Base-by-base conservation (phyloP, 768 basidiomycete genomes). In the Leucosporidium creatinivorum region DNA sequence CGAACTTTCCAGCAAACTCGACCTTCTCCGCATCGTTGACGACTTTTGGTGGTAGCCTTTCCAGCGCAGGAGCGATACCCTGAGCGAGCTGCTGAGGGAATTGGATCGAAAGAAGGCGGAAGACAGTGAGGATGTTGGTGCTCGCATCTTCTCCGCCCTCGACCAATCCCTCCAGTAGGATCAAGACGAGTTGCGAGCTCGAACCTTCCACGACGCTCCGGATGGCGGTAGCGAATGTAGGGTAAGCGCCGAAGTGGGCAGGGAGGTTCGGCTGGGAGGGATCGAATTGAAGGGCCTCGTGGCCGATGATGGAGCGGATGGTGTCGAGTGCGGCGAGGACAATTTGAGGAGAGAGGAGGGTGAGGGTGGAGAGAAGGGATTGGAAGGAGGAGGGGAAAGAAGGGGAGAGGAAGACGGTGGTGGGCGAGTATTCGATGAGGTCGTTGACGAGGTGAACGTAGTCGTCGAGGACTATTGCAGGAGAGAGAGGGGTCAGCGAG, bases 71-170 rank as follows among this genome's bases (percentile, higher is more conserved):
- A 3, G 87, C 85, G 21, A 93, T 76, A 89, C 91, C 94, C 26
- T 81, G 77, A 47, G 87, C 79, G 55, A 93, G 77, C 75, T 87
- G 86, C 10, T 80, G 75, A 3, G 87, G 82, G 86, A 89, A 91
- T n/a, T 85, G 75, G 48, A 80, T 78, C 31, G 86, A 82, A 61
- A 92, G 77, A 18, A 84, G 82, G 21, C 89, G 84, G 77, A 94
- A 84, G 68, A 97, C 86, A 3, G 87, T 85, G 63, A 91, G 85
- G 55, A 93, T 86, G 47, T 81, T 77, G 13, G 88, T 82, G 9
- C 85, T 81, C 4, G 86, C 83, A 66, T 97, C 94, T 76, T 91
- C 91, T 5, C 91, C 90, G 77, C 96, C 94, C 25, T 82, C 79
- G 61, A 98, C 80, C 33, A 92, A 77, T 69, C 84, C 84, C 19